phyloP scores from a whole-genome alignment of 768 basidiomycete genomes.

The Exsudoporus frostii region DNA sequence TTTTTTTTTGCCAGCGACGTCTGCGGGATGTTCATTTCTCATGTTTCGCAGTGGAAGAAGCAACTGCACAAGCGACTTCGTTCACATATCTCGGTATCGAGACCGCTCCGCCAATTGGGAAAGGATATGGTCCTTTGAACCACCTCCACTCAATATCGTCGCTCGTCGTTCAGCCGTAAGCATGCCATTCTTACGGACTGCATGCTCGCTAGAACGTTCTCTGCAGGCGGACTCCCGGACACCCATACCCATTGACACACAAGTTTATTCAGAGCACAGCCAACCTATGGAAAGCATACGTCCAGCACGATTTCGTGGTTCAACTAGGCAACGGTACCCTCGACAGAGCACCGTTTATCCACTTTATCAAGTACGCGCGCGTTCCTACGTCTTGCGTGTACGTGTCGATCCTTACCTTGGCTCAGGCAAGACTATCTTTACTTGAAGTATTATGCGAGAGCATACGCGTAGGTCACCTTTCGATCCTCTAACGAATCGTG shows the following conservation, averaged over 20 bases:
- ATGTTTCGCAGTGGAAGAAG: slow-evolving; percentile 47
- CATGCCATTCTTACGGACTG: slow-evolving; percentile 12
- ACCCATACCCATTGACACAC: slow-evolving; percentile 68
- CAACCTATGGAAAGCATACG: slow-evolving; percentile 66
- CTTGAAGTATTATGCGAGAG: slow-evolving; percentile 79
- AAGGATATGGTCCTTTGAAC: slow-evolving; percentile 83
- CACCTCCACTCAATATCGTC: slow-evolving; percentile 64
- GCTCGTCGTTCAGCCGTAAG: slow-evolving; percentile 54
- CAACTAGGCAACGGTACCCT: slow-evolving; percentile 74
- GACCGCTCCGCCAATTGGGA: slow-evolving; percentile 62
- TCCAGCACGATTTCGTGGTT: slow-evolving; percentile 81
- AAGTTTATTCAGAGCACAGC: slow-evolving; percentile 58
- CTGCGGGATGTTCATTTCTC: background rate
- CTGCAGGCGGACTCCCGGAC: slow-evolving; percentile 50
- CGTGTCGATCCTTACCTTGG: background rate
- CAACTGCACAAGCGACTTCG: slow-evolving; percentile 55
- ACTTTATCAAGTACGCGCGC: slow-evolving; percentile 73
- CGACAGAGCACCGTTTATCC: slow-evolving; percentile 60
- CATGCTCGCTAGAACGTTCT: background rate
- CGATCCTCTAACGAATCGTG: background rate
- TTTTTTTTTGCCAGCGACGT: background rate
- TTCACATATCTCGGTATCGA: slow-evolving; percentile 77
- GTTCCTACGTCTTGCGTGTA: background rate
- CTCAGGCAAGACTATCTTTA: slow-evolving; percentile 78
- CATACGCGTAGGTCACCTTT: slow-evolving; percentile 54